A percentile compares a stretch with the other conserved stretches of the same genome.
These are phyloP conservation scores for Annulohypoxylon truncatum DNA, from an alignment of 2,329 filamentous ascomycete species.

Conservation along the genomic window DNA sequence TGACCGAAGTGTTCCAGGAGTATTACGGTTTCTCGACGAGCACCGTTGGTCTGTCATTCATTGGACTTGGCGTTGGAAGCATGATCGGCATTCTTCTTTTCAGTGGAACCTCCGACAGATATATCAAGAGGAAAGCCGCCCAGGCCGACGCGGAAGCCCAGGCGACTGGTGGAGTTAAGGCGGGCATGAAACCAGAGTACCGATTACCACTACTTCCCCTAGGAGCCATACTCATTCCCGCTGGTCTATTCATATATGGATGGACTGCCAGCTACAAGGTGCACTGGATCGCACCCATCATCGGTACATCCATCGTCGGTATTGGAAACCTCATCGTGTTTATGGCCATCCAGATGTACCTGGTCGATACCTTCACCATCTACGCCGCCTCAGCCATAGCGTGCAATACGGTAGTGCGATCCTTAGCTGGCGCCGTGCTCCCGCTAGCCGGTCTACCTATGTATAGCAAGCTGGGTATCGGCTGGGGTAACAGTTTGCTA, in stretches of 20 bases:
- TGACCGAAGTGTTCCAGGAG: conserved; percentile 65
- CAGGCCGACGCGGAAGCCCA: conserved; percentile 42
- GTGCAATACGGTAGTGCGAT: conserved; percentile 66
- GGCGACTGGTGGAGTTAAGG: conserved; percentile 27
- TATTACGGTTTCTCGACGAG: conserved; percentile 61
- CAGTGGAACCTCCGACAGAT: conserved; percentile 47
- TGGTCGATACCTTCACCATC: conserved; percentile 63
- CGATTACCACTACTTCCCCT: conserved; percentile 41
- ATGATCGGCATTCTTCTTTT: conserved; percentile 47
- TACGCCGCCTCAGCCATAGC: conserved; percentile 61
- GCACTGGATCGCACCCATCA: conserved; percentile 66
- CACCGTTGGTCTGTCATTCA: conserved; percentile 64
- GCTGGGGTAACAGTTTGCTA: conserved; percentile 51
- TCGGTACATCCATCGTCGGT: conserved; percentile 61
- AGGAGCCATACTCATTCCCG: conserved; percentile 44
- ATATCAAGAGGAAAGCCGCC: conserved; percentile 63
- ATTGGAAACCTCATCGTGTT: conserved; percentile 54
- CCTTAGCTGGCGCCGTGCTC: conserved; percentile 63
- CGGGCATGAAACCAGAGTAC: conserved; percentile 44
- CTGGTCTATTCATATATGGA: conserved; percentile 52
- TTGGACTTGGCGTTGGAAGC: conserved; percentile 67
- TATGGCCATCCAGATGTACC: conserved; percentile 67
- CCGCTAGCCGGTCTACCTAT: conserved; percentile 60
- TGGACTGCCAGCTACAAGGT: conserved; percentile 48
- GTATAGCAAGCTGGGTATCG: conserved; percentile 47